A percentile compares a stretch with the other conserved stretches of the same genome.
These are phyloP conservation scores for Panaeolus papilionaceus DNA, from an alignment of 768 basidiomycete species.

Conservation along the genomic window DNA sequence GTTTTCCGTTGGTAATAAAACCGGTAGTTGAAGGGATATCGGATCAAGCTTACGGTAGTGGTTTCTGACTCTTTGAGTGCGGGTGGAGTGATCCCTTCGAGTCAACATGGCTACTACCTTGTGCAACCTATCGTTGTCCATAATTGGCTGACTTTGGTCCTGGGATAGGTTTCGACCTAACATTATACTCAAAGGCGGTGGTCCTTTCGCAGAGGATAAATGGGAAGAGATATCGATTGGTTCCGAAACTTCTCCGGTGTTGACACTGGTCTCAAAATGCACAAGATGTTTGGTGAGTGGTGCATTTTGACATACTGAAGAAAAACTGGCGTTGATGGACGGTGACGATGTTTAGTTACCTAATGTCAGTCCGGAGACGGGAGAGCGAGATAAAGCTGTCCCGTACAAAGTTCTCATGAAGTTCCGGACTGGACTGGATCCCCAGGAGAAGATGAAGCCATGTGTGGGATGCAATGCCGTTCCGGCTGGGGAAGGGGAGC, in stretches of 20 bases:
- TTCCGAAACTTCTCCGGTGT: constrained; percentile 42
- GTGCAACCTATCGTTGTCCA: constrained; percentile 6
- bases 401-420: constrained; percentile 80
- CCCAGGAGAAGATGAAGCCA: constrained; percentile 50
- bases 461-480: constrained; percentile 76
- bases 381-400: constrained; percentile 71
- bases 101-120: neutral
- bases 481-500: constrained; percentile 52
- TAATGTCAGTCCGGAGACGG: constrained; percentile 71
- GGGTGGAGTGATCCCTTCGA: neutral
- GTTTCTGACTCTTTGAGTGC: neutral
- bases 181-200: constrained; percentile 70
- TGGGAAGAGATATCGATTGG: constrained; percentile 69
- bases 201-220: constrained; percentile 74
- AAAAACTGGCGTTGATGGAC: constrained; percentile 8
- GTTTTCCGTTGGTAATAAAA: constrained; percentile 23
- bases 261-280: constrained; percentile 73
- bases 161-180: constrained; percentile 74
- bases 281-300: constrained; percentile 70
- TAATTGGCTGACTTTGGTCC: constrained; percentile 13
- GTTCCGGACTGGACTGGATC: constrained; percentile 68
- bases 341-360: constrained; percentile 55
- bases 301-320: constrained; percentile 8
- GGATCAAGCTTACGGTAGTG: neutral
- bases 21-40: neutral